Percentiles rank a stretch among this genome's conserved stretches.
These are phyloP conservation scores for Simplicillium sp. DNA, from an alignment of 2,329 filamentous ascomycete genomes.

Conservation along the genomic window DNA sequence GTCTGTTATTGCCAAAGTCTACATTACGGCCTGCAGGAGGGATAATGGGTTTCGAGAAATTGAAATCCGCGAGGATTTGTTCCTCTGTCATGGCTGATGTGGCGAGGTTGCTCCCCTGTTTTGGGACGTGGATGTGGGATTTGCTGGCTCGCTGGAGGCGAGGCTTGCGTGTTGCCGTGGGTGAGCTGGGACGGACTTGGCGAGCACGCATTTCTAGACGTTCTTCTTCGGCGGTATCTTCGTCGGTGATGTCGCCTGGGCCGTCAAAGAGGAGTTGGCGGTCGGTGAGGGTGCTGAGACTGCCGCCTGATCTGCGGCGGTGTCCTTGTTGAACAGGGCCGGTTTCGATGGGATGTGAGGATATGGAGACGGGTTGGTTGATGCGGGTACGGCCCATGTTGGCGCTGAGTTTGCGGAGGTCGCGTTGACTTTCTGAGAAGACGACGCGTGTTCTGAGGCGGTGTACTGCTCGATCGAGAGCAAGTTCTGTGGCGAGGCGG, in stretches of 20 bases:
- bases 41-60: slow-evolving; percentile 26
- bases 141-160: slow-evolving; percentile 31
- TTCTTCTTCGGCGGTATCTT: slow-evolving; percentile 34
- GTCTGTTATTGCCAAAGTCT: too few relatives aligned
- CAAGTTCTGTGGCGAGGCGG: slow-evolving; percentile 79
- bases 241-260: slow-evolving; percentile 28
- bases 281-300: slow-evolving; percentile 29
- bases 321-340: slow-evolving; percentile 24
- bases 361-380: slow-evolving; percentile 10
- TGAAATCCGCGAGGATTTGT: slow-evolving; percentile 14
- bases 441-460: slow-evolving; percentile 57
- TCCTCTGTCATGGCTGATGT: slow-evolving; percentile 5
- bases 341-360: slow-evolving; percentile 11
- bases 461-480: slow-evolving; percentile 67
- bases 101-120: slow-evolving; percentile 8
- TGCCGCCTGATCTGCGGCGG: slow-evolving; percentile 41
- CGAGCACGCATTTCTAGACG: slow-evolving; percentile 29
- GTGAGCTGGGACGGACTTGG: slow-evolving; percentile 14
- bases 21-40: slow-evolving; percentile 1
- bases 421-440: slow-evolving; percentile 56
- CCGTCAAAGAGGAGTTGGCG: slow-evolving; percentile 23
- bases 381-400: slow-evolving; percentile 16
- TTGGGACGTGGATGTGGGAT: slow-evolving; percentile 24
- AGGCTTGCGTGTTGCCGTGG: slow-evolving; percentile 23
- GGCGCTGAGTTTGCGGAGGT: slow-evolving; percentile 38